These are phyloP conservation scores for Carallia brachiata DNA, from an alignment of 345 rosid species.

Conservation along the genomic window DNA sequence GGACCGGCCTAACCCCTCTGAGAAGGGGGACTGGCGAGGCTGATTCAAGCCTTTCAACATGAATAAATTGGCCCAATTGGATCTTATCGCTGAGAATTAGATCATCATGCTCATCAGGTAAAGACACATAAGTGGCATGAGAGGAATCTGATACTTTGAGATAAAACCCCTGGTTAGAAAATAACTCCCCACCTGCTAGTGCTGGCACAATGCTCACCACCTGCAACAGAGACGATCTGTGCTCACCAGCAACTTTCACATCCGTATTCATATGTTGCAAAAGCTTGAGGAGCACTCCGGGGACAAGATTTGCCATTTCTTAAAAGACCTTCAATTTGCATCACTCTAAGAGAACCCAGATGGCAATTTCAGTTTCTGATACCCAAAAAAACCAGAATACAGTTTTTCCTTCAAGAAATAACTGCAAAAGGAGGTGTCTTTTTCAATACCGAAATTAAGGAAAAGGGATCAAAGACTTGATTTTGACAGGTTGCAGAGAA, in stretches of 20 bases:
- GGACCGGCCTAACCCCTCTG: constrained; percentile 90
- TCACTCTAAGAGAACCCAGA: constrained; percentile 33
- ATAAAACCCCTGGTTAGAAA: constrained; percentile 86
- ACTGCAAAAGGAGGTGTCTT: constrained; percentile 15
- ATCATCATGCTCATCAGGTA: constrained; percentile 95
- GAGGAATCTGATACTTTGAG: constrained; percentile 97
- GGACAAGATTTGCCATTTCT: constrained; percentile 89
- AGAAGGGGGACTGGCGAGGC: constrained; percentile 93
- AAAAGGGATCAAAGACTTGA: constrained; percentile 7
- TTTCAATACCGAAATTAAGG: constrained; percentile 15
- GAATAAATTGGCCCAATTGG: constrained; percentile 94
- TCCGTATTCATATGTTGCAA: constrained; percentile 95
- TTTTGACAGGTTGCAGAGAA: background rate
- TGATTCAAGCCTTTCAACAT: constrained; percentile 86
- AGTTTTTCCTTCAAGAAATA: background rate
- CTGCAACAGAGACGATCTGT: constrained; percentile 85
- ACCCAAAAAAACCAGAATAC: background rate
- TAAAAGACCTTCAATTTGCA: constrained; percentile 39
- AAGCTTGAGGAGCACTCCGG: constrained; percentile 93
- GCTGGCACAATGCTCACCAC: constrained; percentile 96
- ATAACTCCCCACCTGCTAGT: constrained; percentile 90
- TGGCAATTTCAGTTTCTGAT: constrained; percentile 9
- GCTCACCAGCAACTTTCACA: constrained; percentile 95
- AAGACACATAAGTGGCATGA: constrained; percentile 90
- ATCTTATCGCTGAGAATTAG: constrained; percentile 90